Evolutionary conservation across 495 filamentous ascomycete genomes (phyloP).

Genomic region (Penicillium tannophilum): DNA sequence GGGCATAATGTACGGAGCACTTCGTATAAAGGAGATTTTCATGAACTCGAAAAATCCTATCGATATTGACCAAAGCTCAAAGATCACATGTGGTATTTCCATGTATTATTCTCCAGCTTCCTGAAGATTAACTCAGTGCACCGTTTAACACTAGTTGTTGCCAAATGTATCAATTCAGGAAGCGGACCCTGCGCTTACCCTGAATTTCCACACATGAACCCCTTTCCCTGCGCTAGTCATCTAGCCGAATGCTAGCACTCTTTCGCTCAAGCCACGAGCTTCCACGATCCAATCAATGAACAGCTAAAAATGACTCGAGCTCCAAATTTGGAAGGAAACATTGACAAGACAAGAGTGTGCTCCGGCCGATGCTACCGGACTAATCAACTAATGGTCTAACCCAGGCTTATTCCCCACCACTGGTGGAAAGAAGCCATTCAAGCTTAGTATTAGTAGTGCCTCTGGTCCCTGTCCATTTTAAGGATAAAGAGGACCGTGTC

Average conservation of each 20-base stretch:
- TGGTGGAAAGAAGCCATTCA: not conserved
- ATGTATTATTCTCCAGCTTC: no score
- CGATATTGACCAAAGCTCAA: not conserved
- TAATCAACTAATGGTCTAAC: not conserved
- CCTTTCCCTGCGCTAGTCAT: slow-evolving; percentile 3
- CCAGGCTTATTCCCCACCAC: not conserved
- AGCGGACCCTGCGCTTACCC: not conserved
- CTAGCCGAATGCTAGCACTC: not conserved
- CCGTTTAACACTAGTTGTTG: no score
- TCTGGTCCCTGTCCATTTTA: not conserved
- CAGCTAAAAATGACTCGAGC: not conserved
- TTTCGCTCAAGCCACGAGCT: not conserved
- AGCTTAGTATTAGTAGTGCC: not conserved
- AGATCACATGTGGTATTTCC: no score
- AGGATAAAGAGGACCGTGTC: not conserved
- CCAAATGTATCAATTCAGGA: no score
- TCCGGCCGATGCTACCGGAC: not conserved
- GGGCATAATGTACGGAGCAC: not conserved
- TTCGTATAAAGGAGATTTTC: not conserved
- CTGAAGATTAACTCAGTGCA: no score
- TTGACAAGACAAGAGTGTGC: not conserved
- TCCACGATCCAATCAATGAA: not conserved
- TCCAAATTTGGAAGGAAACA: not conserved
- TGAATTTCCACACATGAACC: not conserved
- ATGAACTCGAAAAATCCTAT: not conserved